Conservation (phyloP, 106 monocot genomes). For the Gastrodia elata region DNA sequence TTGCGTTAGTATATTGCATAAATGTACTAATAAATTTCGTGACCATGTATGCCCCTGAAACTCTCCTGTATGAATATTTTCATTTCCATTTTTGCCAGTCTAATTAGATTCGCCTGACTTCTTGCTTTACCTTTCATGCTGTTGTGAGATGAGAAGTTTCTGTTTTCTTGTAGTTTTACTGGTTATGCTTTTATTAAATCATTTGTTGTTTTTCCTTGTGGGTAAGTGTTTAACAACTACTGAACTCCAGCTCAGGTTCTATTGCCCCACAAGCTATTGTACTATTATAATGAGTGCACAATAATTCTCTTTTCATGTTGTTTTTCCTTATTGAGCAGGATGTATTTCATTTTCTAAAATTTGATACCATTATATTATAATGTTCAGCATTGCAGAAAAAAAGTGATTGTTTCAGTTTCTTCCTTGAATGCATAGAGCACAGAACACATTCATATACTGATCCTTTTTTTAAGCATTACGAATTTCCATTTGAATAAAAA, state of each 20-base stretch:
- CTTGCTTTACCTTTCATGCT: not conserved
- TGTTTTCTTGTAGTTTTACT: not conserved
- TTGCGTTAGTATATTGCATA: too few relatives aligned
- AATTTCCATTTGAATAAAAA: too few relatives aligned
- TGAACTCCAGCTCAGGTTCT: slow-evolving; percentile 58
- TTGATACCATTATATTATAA: too few relatives aligned
- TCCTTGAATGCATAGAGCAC: too few relatives aligned
- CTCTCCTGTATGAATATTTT: not conserved
- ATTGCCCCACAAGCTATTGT: slow-evolving; percentile 44
- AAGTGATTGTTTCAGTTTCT: too few relatives aligned
- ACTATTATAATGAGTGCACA: too few relatives aligned
- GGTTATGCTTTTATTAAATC: not conserved
- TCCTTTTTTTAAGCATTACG: too few relatives aligned
- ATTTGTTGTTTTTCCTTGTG: not conserved
- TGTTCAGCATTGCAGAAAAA: too few relatives aligned
- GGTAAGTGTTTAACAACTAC: slow-evolving; percentile 53
- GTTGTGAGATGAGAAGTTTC: not conserved
- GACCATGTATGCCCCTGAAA: too few relatives aligned
- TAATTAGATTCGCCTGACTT: not conserved
- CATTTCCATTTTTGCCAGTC: not conserved
- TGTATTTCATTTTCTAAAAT: not conserved
- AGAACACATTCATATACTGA: too few relatives aligned
- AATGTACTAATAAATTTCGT: too few relatives aligned
- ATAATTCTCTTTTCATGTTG: too few relatives aligned
- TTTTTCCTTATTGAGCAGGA: slow-evolving; percentile 10